A percentile compares a stretch with the other conserved stretches of the same genome.
Evolutionary conservation across 2,329 filamentous ascomycete species (phyloP).

Genomic region (Talaromyces albobiverticillius): DNA sequence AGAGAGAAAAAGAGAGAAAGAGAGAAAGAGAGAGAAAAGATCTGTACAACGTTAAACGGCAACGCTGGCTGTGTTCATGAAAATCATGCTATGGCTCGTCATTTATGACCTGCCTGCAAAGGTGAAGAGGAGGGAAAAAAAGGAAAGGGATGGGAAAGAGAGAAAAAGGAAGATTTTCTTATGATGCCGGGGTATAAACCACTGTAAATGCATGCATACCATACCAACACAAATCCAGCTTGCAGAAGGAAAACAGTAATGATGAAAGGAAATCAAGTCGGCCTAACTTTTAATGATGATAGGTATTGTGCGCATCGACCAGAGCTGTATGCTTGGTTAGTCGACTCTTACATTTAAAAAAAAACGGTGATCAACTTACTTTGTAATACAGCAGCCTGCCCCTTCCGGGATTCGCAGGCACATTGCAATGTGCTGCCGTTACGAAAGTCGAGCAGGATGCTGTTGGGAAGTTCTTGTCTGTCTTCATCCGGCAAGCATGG

Average conservation of each 20-base stretch:
- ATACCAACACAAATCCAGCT: conserved; percentile 1
- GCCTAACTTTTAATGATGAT: conserved; percentile 7
- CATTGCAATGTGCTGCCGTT: conserved; percentile 63
- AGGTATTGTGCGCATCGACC: conserved; percentile 35
- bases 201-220: conserved; percentile 26
- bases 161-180: conserved; percentile 23
- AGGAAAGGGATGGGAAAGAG: conserved; percentile 12
- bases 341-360: neutral
- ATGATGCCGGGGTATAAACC: conserved; percentile 29
- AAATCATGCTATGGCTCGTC: neutral
- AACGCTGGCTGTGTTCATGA: conserved; percentile 5
- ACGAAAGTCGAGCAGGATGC: conserved; percentile 62
- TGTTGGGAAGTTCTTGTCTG: conserved; percentile 88
- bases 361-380: conserved; percentile 36
- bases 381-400: conserved; percentile 51
- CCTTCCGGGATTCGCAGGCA: conserved; percentile 57
- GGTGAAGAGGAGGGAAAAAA: neutral
- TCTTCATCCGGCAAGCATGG: conserved; percentile 87
- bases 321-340: conserved; percentile 32
- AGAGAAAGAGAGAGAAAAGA: neutral
- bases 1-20: neutral
- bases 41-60: conserved; percentile 4
- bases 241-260: neutral
- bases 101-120: neutral
- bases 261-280: conserved; percentile 3